phyloP scores from a whole-genome alignment of 116 monocot genomes.

The Iris pallida region DNA sequence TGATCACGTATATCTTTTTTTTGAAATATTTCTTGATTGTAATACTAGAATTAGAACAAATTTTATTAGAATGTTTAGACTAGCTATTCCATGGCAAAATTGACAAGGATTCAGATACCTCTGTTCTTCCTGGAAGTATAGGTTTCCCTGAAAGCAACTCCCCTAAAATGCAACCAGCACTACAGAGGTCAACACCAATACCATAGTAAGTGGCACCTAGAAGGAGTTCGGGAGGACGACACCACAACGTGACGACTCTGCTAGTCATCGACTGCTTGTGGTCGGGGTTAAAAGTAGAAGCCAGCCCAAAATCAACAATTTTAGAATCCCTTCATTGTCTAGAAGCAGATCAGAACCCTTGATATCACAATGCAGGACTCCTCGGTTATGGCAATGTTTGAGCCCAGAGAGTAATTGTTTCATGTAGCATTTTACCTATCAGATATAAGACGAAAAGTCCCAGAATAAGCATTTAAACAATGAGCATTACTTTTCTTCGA shows the following conservation, averaged over 20 bases:
- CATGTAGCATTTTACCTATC: slow-evolving; percentile 59
- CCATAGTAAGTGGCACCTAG: slow-evolving; percentile 67
- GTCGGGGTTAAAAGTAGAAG: slow-evolving; percentile 42
- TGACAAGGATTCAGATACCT: slow-evolving; percentile 31
- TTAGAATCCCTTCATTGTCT: slow-evolving; percentile 70
- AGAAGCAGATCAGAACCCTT: slow-evolving; percentile 74
- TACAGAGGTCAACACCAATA: slow-evolving; percentile 74
- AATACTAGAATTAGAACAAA: background rate
- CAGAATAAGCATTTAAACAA: no score
- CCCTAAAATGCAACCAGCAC: slow-evolving; percentile 86
- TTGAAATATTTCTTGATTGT: background rate
- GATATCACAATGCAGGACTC: slow-evolving; percentile 74
- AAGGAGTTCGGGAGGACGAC: slow-evolving; percentile 68
- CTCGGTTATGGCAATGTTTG: slow-evolving; percentile 58
- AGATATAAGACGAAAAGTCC: background rate
- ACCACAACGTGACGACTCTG: slow-evolving; percentile 74
- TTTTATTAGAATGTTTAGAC: no score
- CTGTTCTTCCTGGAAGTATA: slow-evolving; percentile 73
- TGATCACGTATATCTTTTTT: background rate
- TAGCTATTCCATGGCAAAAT: background rate
- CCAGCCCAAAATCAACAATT: slow-evolving; percentile 75
- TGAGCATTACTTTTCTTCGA: no score
- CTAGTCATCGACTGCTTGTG: slow-evolving; percentile 59
- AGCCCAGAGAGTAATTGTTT: slow-evolving; percentile 67
- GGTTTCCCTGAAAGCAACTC: slow-evolving; percentile 59